A percentile compares a stretch with the other conserved stretches of the same genome.
Conservation (phyloP, 1,284 basidiomycete genomes). For the Exsudoporus floridanus region DNA sequence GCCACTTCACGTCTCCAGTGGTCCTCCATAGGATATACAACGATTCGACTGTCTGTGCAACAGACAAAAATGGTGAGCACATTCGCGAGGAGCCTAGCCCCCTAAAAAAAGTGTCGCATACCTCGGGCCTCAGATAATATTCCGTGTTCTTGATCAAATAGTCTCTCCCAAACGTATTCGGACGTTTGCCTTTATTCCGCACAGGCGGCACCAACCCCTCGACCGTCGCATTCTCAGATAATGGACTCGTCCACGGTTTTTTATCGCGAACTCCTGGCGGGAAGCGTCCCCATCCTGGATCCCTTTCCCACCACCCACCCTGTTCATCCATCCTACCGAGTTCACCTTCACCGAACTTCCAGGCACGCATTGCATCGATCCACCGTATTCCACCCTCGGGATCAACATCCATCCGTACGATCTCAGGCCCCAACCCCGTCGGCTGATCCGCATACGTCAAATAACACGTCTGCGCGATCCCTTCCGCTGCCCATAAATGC, state of each 20-base stretch:
- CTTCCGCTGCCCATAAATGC: conserved; percentile 66
- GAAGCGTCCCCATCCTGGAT: conserved; percentile 31
- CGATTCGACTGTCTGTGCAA: conserved; percentile 59
- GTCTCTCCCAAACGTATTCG: conserved; percentile 36
- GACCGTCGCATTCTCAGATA: conserved; percentile 7
- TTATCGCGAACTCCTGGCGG: conserved; percentile 54
- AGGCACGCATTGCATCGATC: conserved; percentile 52
- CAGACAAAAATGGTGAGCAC: background rate
- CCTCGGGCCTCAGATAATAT: conserved; percentile 67
- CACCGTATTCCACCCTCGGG: conserved; percentile 38
- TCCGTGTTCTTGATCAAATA: conserved; percentile 39
- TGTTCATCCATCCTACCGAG: too few species aligned
- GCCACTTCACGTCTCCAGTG: conserved; percentile 68
- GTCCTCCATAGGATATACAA: conserved; percentile 70
- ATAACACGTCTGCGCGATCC: conserved; percentile 69
- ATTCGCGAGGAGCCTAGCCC: background rate
- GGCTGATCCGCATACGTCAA: conserved; percentile 61
- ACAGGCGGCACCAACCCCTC: background rate
- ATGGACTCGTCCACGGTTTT: conserved; percentile 22
- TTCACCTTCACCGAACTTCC: conserved; percentile 43
- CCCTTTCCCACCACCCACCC: background rate
- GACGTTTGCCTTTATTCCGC: conserved; percentile 3
- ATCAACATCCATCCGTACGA: conserved; percentile 41
- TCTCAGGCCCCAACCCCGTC: conserved; percentile 62
- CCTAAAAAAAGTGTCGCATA: conserved; percentile 26